Percentiles rank a stretch among this genome's conserved stretches.
Evolutionary conservation across 78 protist species (phyloP).

Genomic region (Dictyostelium citrinum): DNA sequence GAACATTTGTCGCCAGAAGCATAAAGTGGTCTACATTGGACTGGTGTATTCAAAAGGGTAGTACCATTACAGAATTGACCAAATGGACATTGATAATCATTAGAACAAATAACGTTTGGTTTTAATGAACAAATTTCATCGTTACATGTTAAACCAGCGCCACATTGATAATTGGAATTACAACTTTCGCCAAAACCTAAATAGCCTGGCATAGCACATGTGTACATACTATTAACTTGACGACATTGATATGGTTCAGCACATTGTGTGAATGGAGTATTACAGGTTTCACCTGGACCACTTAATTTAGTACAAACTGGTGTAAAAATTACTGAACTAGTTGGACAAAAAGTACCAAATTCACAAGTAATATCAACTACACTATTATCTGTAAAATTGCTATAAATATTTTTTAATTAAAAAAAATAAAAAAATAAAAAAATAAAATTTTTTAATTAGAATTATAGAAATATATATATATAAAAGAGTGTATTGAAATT

Average conservation of each 20-base stretch:
- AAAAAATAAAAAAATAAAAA: too few relatives aligned
- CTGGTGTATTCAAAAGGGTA: background rate
- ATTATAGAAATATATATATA: too few relatives aligned
- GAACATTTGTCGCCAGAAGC: background rate
- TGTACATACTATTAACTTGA: too few relatives aligned
- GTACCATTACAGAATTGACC: background rate
- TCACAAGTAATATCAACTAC: background rate
- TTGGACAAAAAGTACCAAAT: background rate
- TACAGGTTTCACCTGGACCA: background rate
- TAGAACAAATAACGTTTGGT: background rate
- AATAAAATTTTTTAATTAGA: too few relatives aligned
- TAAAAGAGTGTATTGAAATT: too few relatives aligned
- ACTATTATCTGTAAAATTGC: background rate
- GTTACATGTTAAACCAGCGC: background rate
- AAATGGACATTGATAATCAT: background rate
- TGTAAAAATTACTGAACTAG: background rate
- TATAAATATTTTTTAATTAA: background rate
- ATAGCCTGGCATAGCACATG: background rate
- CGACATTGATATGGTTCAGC: background rate
- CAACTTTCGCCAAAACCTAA: conserved; percentile 8
- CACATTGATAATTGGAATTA: background rate
- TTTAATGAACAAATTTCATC: background rate
- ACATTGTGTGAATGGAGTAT: background rate
- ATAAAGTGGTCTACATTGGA: background rate
- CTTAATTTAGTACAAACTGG: background rate